These are phyloP conservation scores for Colletotrichum gigasporum DNA, from an alignment of 2,329 filamentous ascomycete genomes.

Conservation along the genomic window DNA sequence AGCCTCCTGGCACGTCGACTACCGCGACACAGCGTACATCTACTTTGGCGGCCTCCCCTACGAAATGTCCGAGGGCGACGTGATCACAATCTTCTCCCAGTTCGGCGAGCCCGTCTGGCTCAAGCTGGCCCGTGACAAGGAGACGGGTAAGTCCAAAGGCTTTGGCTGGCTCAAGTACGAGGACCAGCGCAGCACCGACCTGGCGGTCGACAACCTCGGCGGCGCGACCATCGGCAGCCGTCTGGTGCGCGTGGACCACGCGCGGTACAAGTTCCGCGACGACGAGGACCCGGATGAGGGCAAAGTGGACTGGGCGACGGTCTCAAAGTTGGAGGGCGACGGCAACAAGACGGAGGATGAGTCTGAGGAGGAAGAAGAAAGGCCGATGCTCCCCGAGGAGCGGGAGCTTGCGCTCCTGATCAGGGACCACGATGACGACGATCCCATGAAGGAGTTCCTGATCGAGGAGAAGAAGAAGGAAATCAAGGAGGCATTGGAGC, in stretches of 20 bases:
- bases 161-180: constrained; percentile 99
- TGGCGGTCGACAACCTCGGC: constrained; percentile 95
- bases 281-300: constrained; percentile 74
- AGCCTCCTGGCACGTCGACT: constrained; percentile 97
- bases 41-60: constrained; percentile 95
- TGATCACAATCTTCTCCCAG: constrained; percentile 96
- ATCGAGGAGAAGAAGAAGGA: constrained; percentile 93
- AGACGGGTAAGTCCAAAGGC: constrained; percentile 92
- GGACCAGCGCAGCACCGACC: constrained; percentile 93
- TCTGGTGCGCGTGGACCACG: constrained; percentile 88
- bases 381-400: constrained; percentile 83
- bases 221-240: constrained; percentile 85
- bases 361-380: constrained; percentile 51
- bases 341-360: constrained; percentile 57
- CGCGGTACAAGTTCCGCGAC: constrained; percentile 88
- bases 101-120: constrained; percentile 95
- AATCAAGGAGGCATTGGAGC: constrained; percentile 74
- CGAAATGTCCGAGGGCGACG: constrained; percentile 93
- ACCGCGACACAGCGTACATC: constrained; percentile 95
- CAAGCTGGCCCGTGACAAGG: constrained; percentile 92
- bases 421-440: constrained; percentile 88
- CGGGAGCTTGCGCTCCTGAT: constrained; percentile 79
- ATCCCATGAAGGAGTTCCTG: constrained; percentile 95
- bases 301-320: constrained; percentile 68
- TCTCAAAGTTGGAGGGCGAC: constrained; percentile 61